Evolutionary conservation across 106 monocot genomes (phyloP), one percentile per base, ranked within the genome.

Genomic region (Dactylorhiza incarnata): DNA sequence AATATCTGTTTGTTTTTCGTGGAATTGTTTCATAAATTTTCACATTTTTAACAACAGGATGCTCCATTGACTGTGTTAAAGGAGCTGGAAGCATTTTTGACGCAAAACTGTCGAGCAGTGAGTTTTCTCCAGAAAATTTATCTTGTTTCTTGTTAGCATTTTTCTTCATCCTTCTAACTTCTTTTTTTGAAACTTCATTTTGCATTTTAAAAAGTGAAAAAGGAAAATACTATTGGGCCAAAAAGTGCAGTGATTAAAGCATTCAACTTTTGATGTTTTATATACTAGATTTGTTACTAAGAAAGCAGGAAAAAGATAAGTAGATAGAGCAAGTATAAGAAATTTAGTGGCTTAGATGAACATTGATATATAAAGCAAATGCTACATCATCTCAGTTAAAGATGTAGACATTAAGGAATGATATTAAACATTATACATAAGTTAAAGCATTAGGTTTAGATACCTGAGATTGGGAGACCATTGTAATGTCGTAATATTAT

Each of bases 91-190:
- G 69, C 76, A 73, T 85, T 93, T 74, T 69, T 96, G 13, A 72
- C 91, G 49, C 87, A 93, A 87, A 87, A 91, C 80, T 87, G 65
- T 82, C 80, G 82, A 89, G 88, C 58, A 73, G 95, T 96, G 86
- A 85, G 77, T 37, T 46, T 46, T 69, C 11, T 69, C 26, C 6
- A 5, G 13, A 66, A 66, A 26, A 0, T 11, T 66, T 66, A 19
- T 58, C 66, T 66, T 66, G 29, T 66, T 56, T 5, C 17, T 11
- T 14, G 26, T 9, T 0, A 29, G 65, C 17, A 26, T 25, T 65
- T 65, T 69, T 69, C 45, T 69, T 69, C 16, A 16, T 69, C 29
- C 5, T 45, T 22, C 2, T 45, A 22, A 29, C 16, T 19, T 79
- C 2, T 11, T 82, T 46, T 82, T 72, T 76, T 26, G 54, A 44